Base-by-base conservation (phyloP, 2,329 filamentous ascomycete species). In the Fusarium continuum region DNA sequence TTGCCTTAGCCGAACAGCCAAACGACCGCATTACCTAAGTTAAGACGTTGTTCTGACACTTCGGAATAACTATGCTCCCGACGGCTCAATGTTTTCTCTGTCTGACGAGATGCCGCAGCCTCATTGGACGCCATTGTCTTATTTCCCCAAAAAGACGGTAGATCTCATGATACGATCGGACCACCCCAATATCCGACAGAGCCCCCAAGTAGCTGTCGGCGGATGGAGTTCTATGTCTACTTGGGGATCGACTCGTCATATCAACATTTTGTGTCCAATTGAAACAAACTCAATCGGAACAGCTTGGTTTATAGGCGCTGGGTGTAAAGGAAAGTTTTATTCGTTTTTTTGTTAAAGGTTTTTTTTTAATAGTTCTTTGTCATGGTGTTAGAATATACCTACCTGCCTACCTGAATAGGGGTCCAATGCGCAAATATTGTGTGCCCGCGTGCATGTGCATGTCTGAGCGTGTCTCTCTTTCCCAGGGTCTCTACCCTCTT, bases 111-210 rank as follows among this genome's bases (percentile, higher is more conserved):
- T 39, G 38, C 32, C 19, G 16, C 31, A 16, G 25, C 32, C 31
- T 62, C 28, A 62, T 64, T 64, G 61, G 61, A 34, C 38, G 16
- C 26, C 38, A 44, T 41, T 8, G 34, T 53, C 53, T 45, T 38
- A 28, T 49, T 47, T 39, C 28, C 29, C 16, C 35, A 40, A 55
- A n/a, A 34, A 31, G 23, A 34, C 8, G 35, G 40, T 45, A 65
- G 51, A 65, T 57, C 55, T 65, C 51, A 65, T 63, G 61, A 54
- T 63, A 54, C 51, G 56, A 65, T 63, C 61, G 61, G 61, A 50
- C 61, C 46, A 62, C 20, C 31, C 39, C 25, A 49, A 58, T 58
- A 48, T 46, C 61, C 46, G 61, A 57, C 61, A 45, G 40, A 51
- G 32, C 36, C 35, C 44, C 41, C 8, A 56, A 20, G 20, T 22